Evolutionary conservation across 768 basidiomycete genomes (phyloP), one percentile per base, ranked within the genome.

Genomic region (Candolleomyces aberdarensis): DNA sequence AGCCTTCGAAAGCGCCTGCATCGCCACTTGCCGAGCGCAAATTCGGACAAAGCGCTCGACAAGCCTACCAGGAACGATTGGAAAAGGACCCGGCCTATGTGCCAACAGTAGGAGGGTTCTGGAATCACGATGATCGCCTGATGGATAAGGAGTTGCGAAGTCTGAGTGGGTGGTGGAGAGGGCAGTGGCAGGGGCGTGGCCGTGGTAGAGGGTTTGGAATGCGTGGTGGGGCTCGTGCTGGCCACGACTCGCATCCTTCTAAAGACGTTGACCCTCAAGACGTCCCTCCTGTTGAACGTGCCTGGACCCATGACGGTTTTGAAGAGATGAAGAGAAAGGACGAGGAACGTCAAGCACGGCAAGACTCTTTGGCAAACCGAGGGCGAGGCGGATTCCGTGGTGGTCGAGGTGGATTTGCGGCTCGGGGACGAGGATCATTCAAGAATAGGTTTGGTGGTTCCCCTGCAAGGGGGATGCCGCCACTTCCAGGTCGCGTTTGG

Each of bases 121-220:
- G 93, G 94, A 88, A 91, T 5, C 95, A 97, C 70, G 95, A 97
- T 72, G 94, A 96, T 71, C 87, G 95, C 51, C 76, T 94, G 58
- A 77, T 93, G 70, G 89, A 92, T 73, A 91, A 91, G 72, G 86
- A 91, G 62, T 73, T 92, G 46, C 84, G 93, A 46, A 89, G 87
- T 69, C 74, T 95, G 49, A 93, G 91, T 74, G 86, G 85, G 1
- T 94, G 92, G 92, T 94, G 93, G 92, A 80, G 91, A 60, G 90
- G 87, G 46, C 82, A 83, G 62, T 87, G 90, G 87, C 83, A 89
- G 70, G 85, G 85, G 47, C 82, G 89, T 19, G 84, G 85, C 11
- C 80, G 89, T 47, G 70, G 72, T 54, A 60, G 71, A 60, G 71
- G 70, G 51, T 81, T 83, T 65, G 67, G 68, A 41, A 65, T 76